These are phyloP conservation scores for Aegilops sharonensis DNA, from an alignment of 176 grass and related monocot genomes.

Conservation along the genomic window DNA sequence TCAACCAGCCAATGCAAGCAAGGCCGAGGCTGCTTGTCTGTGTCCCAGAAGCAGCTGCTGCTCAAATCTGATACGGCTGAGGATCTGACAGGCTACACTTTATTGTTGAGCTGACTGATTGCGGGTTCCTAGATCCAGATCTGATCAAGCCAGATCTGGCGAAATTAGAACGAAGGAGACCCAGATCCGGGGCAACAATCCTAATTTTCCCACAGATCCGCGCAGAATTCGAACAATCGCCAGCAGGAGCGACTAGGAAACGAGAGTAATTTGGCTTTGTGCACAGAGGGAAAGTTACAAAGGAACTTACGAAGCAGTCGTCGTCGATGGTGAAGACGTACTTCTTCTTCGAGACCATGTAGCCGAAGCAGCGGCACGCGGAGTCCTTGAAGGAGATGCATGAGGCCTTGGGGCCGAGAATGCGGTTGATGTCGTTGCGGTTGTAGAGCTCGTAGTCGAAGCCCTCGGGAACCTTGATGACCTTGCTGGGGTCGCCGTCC, in stretches of 20 bases:
- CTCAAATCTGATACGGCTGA: not conserved
- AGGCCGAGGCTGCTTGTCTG: not conserved
- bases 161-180: constrained; percentile 3
- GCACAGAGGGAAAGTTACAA: not conserved
- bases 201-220: constrained; percentile 5
- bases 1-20: not conserved
- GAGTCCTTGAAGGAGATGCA: constrained; percentile 99
- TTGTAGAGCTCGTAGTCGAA: constrained; percentile 99
- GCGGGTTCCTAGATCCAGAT: constrained; percentile 45
- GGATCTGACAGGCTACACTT: no score
- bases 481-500: constrained; percentile 73
- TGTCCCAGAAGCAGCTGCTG: not conserved
- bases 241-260: not conserved
- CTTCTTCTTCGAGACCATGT: constrained; percentile 97
- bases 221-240: not conserved
- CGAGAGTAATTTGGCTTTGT: not conserved
- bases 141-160: constrained; percentile 41
- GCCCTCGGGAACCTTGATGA: constrained; percentile 69
- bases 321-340: constrained; percentile 96
- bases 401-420: constrained; percentile 84
- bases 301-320: constrained; percentile 72
- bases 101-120: not conserved
- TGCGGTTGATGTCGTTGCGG: constrained; percentile 98
- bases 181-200: constrained; percentile 21
- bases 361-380: constrained; percentile 89